These are phyloP conservation scores for Rhododendron griersonianum DNA, from an alignment of 148 eudicot genomes.

Conservation along the genomic window DNA sequence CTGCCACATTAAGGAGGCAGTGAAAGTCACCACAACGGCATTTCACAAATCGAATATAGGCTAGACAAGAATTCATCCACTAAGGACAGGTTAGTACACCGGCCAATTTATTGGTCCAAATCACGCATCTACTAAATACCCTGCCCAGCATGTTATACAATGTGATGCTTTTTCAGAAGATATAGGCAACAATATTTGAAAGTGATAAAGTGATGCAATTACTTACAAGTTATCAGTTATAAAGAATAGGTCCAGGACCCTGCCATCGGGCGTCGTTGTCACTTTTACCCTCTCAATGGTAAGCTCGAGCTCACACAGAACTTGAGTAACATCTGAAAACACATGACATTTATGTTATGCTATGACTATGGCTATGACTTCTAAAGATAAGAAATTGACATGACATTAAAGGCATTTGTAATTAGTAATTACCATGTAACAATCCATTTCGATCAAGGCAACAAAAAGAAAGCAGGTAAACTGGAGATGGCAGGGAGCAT, in stretches of 20 bases:
- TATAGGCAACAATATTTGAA: not conserved
- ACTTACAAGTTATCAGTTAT: slow-evolving; percentile 70
- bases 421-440: slow-evolving; percentile 48
- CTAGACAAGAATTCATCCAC: not conserved
- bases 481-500: slow-evolving; percentile 25
- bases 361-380: not conserved
- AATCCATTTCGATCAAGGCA: slow-evolving; percentile 66
- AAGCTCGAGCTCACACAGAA: slow-evolving; percentile 71
- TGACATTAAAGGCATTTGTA: not conserved
- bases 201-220: not conserved
- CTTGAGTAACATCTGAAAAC: slow-evolving; percentile 64
- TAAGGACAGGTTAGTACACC: not conserved
- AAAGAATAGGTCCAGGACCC: slow-evolving; percentile 72
- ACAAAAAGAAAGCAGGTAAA: slow-evolving; percentile 55
- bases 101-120: not conserved
- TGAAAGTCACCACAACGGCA: not conserved
- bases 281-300: slow-evolving; percentile 76
- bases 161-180: not conserved
- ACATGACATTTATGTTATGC: not conserved
- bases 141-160: not conserved
- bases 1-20: not conserved
- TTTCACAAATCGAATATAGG: not conserved
- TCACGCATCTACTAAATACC: not conserved
- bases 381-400: not conserved
- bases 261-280: slow-evolving; percentile 78